Evolutionary conservation across 306 rosid species (phyloP), one percentile per base, ranked within the genome.

Genomic region (Alnus rubra): DNA sequence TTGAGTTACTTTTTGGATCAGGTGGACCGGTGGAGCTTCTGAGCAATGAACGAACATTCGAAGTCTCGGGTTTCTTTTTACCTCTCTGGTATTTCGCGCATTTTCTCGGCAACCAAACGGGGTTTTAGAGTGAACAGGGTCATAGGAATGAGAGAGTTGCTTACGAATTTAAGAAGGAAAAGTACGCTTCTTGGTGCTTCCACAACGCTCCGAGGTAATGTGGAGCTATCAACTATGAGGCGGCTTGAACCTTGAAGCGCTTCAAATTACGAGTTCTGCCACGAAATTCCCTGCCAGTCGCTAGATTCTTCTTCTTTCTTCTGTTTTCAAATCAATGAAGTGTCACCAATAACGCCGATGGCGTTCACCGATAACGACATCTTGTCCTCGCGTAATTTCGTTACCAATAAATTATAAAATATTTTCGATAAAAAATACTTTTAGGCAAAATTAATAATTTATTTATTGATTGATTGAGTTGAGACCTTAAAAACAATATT

Each of bases 31-130:
- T 8, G 50, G 51, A 42, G 83, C 67, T 10, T 71, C 31, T 56
- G 75, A 65, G 45, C 28, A 77, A 42, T 37, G 52, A 70, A 65
- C 64, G 71, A 79, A 33, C 74, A 81, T 55, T 60, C 53, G 50
- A 60, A 79, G 44, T 53, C 69, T 82, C 65, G 68, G 19, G 11
- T 42, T 37, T 45, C 12, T 62, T 23, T 74, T 35, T n/a, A 79
- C 73, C 76, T 77, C 70, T 31, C 28, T 14, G 47, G 28, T 77
- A 65, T 56, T 23, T 69, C 75, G 72, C 42, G 71, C 77, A 80
- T 73, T 75, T 75, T 85, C 47, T 78, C 68, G 2, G 72, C 14
- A 44, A 71, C 80, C 87, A 76, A 79, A 78, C 2, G 71, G 51
- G 65, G 45, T 80, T 74, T 31, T 54, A 71, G 15, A 74, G 65